phyloP scores from a whole-genome alignment of 352 stramenopile species.

The Phytopythium oedochilum region DNA sequence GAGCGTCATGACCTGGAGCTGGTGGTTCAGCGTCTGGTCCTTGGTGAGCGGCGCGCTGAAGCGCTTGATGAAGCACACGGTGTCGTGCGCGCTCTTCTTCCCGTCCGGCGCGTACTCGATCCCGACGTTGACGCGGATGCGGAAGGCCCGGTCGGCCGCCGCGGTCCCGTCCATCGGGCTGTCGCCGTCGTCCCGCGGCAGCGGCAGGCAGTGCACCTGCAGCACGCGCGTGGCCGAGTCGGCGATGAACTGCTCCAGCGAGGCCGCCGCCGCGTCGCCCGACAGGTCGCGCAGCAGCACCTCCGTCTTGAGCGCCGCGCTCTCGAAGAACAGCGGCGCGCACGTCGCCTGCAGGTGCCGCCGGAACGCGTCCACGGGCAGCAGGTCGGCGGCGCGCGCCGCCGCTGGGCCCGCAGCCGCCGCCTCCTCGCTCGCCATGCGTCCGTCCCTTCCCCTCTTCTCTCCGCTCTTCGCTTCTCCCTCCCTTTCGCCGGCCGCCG shows the following conservation, averaged over 20 bases:
- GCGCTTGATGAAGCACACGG: conserved; percentile 88
- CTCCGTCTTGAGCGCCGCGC: conserved; percentile 27
- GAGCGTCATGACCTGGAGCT: conserved; percentile 87
- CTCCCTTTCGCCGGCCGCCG: conserved; percentile 3
- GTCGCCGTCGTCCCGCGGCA: conserved; percentile 18
- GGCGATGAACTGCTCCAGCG: conserved; percentile 66
- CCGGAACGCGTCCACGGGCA: conserved; percentile 40
- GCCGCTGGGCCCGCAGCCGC: conserved; percentile 12
- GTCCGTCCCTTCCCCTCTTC: conserved; percentile 5
- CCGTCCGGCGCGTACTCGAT: conserved; percentile 57
- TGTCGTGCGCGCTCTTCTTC: conserved; percentile 65
- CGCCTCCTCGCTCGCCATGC: conserved; percentile 22
- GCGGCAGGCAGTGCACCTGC: conserved; percentile 64
- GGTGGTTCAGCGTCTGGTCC: conserved; percentile 69
- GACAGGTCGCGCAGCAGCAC: conserved; percentile 42
- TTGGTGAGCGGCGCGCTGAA: conserved; percentile 56
- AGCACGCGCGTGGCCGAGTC: conserved; percentile 61
- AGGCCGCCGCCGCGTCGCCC: conserved; percentile 19
- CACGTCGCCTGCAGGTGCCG: conserved; percentile 64
- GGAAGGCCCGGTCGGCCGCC: conserved; percentile 10
- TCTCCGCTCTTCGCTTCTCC: conserved; percentile 11
- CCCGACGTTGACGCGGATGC: conserved; percentile 70
- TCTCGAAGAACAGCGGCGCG: conserved; percentile 60
- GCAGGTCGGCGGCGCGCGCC: conserved; percentile 26
- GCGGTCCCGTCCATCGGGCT: conserved; percentile 18